A percentile compares a stretch with the other conserved stretches of the same genome.
Conservation (phyloP, 2,329 filamentous ascomycete species). For the Massarina eburnea region DNA sequence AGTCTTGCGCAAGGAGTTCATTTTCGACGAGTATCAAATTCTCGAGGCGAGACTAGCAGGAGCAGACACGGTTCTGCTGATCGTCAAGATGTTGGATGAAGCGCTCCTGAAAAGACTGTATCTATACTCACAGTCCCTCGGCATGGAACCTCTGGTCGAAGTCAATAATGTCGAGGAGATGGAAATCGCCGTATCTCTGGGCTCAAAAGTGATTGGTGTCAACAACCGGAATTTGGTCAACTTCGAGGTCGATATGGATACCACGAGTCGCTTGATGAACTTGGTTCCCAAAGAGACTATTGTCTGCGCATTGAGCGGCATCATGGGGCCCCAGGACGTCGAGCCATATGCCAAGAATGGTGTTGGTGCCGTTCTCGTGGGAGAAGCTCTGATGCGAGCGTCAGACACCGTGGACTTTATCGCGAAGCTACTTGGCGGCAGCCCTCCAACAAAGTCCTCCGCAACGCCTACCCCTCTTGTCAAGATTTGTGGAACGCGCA, state of each 20-base stretch:
- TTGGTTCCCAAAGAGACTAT: constrained; percentile 84
- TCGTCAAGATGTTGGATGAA: constrained; percentile 94
- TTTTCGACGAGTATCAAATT: constrained; percentile 98
- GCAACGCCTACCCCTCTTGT: constrained; percentile 58
- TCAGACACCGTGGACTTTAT: constrained; percentile 82
- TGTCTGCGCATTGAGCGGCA: constrained; percentile 92
- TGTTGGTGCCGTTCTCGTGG: constrained; percentile 89
- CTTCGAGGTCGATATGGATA: constrained; percentile 94
- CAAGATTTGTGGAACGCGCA: constrained; percentile 94
- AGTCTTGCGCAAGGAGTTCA: constrained; percentile 91
- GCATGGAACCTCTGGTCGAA: constrained; percentile 97
- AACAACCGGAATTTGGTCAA: constrained; percentile 97
- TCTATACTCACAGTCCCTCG: constrained; percentile 82
- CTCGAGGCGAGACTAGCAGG: constrained; percentile 90
- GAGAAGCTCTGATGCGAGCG: constrained; percentile 93
- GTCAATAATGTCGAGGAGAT: constrained; percentile 96
- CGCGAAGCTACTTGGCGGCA: constrained; percentile 71
- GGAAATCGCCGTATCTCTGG: constrained; percentile 80
- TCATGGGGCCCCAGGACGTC: constrained; percentile 86
- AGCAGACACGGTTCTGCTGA: constrained; percentile 90
- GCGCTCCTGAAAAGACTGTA: constrained; percentile 76
- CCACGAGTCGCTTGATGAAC: constrained; percentile 82
- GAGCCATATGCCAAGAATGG: constrained; percentile 84
- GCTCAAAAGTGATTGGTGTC: constrained; percentile 89
- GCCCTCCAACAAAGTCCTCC: constrained; percentile 19